These are phyloP conservation scores for Phytophthora foliorum DNA, from an alignment of 352 stramenopile species.

Conservation along the genomic window DNA sequence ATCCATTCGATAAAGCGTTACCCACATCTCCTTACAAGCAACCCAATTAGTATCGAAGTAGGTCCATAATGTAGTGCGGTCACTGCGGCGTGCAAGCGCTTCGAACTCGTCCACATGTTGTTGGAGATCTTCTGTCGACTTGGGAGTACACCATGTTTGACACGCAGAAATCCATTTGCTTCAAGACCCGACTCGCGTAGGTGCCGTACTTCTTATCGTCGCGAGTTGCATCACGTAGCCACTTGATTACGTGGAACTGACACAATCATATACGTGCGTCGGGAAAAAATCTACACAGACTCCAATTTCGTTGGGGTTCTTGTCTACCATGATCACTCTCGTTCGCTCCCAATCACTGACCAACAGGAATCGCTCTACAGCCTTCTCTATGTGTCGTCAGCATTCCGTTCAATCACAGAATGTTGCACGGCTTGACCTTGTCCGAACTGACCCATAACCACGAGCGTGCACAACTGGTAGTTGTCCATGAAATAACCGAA, in stretches of 20 bases:
- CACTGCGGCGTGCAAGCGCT: no score
- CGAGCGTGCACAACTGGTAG: slow-evolving; percentile 8
- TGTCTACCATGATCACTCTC: no score
- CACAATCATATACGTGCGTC: background rate
- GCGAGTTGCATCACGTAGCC: background rate
- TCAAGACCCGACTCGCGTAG: background rate
- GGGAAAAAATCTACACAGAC: slow-evolving; percentile 6
- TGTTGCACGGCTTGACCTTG: slow-evolving; percentile 15
- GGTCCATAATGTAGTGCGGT: no score
- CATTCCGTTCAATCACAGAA: slow-evolving; percentile 15
- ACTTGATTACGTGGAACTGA: slow-evolving; percentile 14
- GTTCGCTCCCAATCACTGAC: no score
- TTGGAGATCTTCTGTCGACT: slow-evolving; percentile 3
- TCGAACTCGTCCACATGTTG: slow-evolving; percentile 17
- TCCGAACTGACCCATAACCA: slow-evolving; percentile 17
- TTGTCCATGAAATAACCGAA: slow-evolving; percentile 1
- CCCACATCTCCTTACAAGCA: background rate
- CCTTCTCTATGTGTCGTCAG: slow-evolving; percentile 13
- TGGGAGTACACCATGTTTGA: slow-evolving; percentile 13
- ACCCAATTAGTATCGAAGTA: background rate
- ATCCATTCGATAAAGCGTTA: background rate
- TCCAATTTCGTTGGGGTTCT: no score
- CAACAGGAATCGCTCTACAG: no score
- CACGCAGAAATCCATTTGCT: slow-evolving; percentile 17
- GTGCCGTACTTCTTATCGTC: slow-evolving; percentile 16